Evolutionary conservation across 179 eudicot genomes (phyloP).

Genomic region (Spinacia oleracea): DNA sequence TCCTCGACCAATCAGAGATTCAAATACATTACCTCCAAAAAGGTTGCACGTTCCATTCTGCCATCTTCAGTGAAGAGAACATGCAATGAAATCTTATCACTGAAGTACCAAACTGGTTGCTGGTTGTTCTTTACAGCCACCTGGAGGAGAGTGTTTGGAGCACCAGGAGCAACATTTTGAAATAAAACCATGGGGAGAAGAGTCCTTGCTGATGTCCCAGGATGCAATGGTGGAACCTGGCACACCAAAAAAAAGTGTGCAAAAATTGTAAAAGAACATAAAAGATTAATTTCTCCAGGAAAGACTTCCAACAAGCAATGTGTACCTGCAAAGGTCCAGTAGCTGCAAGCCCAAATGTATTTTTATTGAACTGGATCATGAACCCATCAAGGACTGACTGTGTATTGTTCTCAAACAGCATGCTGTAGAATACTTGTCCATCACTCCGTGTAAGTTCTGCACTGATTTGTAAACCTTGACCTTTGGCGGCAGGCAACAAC

Average conservation of each 20-base stretch:
- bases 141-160: constrained; percentile 81
- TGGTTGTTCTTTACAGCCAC: constrained; percentile 96
- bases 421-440: constrained; percentile 83
- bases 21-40: constrained; percentile 71
- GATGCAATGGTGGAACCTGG: constrained; percentile 71
- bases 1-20: neutral
- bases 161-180: constrained; percentile 84
- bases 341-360: constrained; percentile 92
- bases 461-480: constrained; percentile 94
- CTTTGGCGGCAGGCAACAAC: constrained; percentile 69
- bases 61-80: constrained; percentile 88
- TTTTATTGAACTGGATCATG: constrained; percentile 97
- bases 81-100: constrained; percentile 66
- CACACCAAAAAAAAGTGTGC: constrained; percentile 2
- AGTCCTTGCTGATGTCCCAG: constrained; percentile 75
- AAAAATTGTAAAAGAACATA: constrained; percentile 25
- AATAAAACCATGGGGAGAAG: constrained; percentile 93
- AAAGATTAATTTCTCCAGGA: neutral
- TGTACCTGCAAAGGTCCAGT: constrained; percentile 82
- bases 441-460: constrained; percentile 83
- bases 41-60: constrained; percentile 83
- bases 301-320: constrained; percentile 3
- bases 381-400: constrained; percentile 80
- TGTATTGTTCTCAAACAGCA: constrained; percentile 80
- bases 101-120: constrained; percentile 98